Evolutionary conservation across 78 protist species (phyloP).

Genomic region (Dictyostelium citrinum): DNA sequence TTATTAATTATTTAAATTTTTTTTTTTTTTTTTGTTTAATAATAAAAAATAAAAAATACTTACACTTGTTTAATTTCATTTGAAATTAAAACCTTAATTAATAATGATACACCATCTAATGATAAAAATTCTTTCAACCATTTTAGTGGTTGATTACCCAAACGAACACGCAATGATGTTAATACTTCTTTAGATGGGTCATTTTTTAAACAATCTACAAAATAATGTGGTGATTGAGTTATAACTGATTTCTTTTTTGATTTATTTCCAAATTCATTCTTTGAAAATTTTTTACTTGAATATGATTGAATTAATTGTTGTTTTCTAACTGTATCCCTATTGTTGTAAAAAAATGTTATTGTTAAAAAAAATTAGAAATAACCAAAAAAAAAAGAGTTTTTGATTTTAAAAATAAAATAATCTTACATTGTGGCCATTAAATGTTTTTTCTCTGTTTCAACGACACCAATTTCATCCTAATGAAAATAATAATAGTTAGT

Average conservation of each 20-base stretch:
- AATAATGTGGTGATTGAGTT: slow-evolving; percentile 44
- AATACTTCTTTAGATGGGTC: slow-evolving; percentile 48
- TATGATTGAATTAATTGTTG: slow-evolving; percentile 58
- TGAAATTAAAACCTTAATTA: slow-evolving; percentile 31
- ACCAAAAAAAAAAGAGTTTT: neutral
- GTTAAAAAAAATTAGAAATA: neutral
- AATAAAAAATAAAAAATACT: neutral
- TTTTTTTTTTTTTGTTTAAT: neutral
- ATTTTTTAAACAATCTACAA: slow-evolving; percentile 36
- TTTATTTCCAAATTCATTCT: slow-evolving; percentile 26
- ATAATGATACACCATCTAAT: slow-evolving; percentile 26
- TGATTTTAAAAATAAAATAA: neutral
- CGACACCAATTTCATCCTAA: slow-evolving; percentile 45
- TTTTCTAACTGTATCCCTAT: slow-evolving; percentile 47
- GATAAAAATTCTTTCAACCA: slow-evolving; percentile 60
- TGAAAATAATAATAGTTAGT: neutral
- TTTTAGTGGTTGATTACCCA: slow-evolving; percentile 72
- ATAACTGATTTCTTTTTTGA: neutral
- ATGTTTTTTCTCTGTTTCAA: slow-evolving; percentile 49
- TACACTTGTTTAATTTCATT: slow-evolving; percentile 63
- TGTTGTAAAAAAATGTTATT: neutral
- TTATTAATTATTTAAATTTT: neutral
- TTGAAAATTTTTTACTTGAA: slow-evolving; percentile 52
- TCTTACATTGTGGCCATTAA: slow-evolving; percentile 31
- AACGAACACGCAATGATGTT: slow-evolving; percentile 52